These are phyloP conservation scores for Dactylonectria estremocensis DNA, from an alignment of 2,329 filamentous ascomycete genomes.

Conservation along the genomic window DNA sequence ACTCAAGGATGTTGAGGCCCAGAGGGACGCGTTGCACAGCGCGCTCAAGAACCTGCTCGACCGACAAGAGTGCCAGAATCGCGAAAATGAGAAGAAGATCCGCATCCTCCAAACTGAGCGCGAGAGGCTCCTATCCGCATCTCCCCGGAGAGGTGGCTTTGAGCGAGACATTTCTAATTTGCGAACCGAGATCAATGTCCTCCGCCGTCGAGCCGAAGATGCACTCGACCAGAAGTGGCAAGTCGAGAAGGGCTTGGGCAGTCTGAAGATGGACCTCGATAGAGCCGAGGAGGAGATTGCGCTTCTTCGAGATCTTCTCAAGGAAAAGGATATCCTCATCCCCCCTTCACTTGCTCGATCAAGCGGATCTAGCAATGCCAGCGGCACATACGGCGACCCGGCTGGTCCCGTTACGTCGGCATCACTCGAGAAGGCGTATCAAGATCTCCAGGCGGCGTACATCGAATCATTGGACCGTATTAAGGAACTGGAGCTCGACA, in stretches of 20 bases:
- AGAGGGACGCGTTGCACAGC: slow-evolving; percentile 91
- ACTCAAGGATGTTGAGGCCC: slow-evolving; percentile 92
- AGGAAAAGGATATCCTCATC: slow-evolving; percentile 86
- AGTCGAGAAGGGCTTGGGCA: slow-evolving; percentile 89
- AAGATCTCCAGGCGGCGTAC: slow-evolving; percentile 82
- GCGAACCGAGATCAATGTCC: slow-evolving; percentile 85
- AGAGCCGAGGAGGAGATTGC: slow-evolving; percentile 93
- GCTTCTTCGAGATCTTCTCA: slow-evolving; percentile 83
- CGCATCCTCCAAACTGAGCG: slow-evolving; percentile 83
- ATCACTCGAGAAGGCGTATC: slow-evolving; percentile 81
- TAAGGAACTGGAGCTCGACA: slow-evolving; percentile 72
- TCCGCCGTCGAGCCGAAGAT: slow-evolving; percentile 91
- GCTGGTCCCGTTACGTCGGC: slow-evolving; percentile 73
- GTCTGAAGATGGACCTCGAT: slow-evolving; percentile 96
- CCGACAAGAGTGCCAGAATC: slow-evolving; percentile 87
- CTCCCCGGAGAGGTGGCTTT: slow-evolving; percentile 83
- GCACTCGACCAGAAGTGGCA: slow-evolving; percentile 97
- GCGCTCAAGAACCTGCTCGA: slow-evolving; percentile 89
- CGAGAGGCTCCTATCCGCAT: slow-evolving; percentile 77
- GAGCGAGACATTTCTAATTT: slow-evolving; percentile 86
- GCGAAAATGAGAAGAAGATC: slow-evolving; percentile 87
- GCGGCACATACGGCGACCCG: slow-evolving; percentile 48
- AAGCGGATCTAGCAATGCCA: slow-evolving; percentile 53
- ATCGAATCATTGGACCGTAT: slow-evolving; percentile 76
- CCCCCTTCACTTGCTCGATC: slow-evolving; percentile 71